A percentile compares a stretch with the other conserved stretches of the same genome.
These are phyloP conservation scores for Colletotrichum truncatum DNA, from an alignment of 2,329 filamentous ascomycete genomes.

Conservation along the genomic window DNA sequence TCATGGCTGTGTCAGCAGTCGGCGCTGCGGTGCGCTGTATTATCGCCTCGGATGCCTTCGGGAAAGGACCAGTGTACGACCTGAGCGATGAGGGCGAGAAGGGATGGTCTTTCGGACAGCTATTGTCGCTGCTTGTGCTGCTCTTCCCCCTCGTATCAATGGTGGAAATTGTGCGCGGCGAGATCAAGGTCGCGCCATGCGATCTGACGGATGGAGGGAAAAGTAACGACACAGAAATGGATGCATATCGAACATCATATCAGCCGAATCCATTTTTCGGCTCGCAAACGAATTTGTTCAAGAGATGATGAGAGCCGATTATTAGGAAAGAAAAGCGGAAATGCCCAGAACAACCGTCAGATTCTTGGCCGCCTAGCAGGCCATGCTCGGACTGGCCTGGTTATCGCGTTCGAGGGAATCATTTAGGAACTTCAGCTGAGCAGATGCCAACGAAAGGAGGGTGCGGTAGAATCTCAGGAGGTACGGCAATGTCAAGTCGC, in stretches of 20 bases:
- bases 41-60: constrained; percentile 69
- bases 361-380: background rate
- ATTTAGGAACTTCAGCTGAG: too few species aligned
- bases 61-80: constrained; percentile 53
- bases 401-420: too few species aligned
- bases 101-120: constrained; percentile 70
- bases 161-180: constrained; percentile 66
- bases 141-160: constrained; percentile 67
- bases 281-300: constrained; percentile 47
- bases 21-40: constrained; percentile 67
- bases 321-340: background rate
- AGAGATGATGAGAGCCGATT: constrained; percentile 34
- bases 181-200: constrained; percentile 44
- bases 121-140: constrained; percentile 67
- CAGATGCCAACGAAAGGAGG: too few species aligned
- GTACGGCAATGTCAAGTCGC: too few species aligned
- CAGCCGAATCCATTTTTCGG: constrained; percentile 57
- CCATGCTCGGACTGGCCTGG: too few species aligned
- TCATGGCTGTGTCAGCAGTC: constrained; percentile 66
- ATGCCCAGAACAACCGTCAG: too few species aligned
- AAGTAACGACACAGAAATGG: constrained; percentile 21
- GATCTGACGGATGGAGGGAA: background rate
- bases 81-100: constrained; percentile 63
- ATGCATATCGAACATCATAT: constrained; percentile 38
- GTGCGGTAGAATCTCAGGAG: too few species aligned